Percentiles rank a stretch among this genome's conserved stretches.
phyloP scores from a whole-genome alignment of 495 filamentous ascomycete genomes.

The Tetracladium marchalianum region DNA sequence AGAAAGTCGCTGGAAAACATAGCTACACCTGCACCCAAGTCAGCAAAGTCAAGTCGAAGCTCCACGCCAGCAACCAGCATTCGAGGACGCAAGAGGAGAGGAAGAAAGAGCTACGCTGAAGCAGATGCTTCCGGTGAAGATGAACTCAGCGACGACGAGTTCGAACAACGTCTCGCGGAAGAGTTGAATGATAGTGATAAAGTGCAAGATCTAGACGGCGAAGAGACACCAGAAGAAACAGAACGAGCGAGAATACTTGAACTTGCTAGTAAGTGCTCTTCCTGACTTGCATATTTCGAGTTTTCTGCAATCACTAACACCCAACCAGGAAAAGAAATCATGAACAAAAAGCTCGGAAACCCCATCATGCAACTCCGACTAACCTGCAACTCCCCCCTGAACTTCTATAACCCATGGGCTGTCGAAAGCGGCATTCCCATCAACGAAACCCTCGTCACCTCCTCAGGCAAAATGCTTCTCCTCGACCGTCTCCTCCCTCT shows the following conservation, averaged over 20 bases:
- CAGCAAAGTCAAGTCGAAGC: constrained; percentile 56
- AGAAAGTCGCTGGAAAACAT: constrained; percentile 31
- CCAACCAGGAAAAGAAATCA: constrained; percentile 58
- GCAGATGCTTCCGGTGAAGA: constrained; percentile 53
- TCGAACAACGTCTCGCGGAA: constrained; percentile 56
- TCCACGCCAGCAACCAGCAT: constrained; percentile 55
- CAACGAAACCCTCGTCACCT: constrained; percentile 72
- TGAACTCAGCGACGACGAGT: constrained; percentile 65
- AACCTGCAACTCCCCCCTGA: constrained; percentile 87
- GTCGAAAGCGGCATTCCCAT: constrained; percentile 32
- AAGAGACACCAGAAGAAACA: constrained; percentile 45
- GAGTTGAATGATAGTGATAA: constrained; percentile 39
- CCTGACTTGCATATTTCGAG: neutral
- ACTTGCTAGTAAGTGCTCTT: constrained; percentile 55
- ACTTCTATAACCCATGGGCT: constrained; percentile 90
- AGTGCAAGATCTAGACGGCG: constrained; percentile 19
- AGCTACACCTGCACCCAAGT: constrained; percentile 41
- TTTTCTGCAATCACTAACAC: constrained; percentile 13
- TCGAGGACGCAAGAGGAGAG: constrained; percentile 28
- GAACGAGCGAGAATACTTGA: constrained; percentile 63
- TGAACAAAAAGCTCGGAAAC: constrained; percentile 91
- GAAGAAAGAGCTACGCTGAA: constrained; percentile 36
- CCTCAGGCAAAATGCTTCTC: constrained; percentile 91
- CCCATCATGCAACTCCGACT: constrained; percentile 87
- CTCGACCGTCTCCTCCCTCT: constrained; percentile 71